phyloP scores from a whole-genome alignment of 2,329 filamentous ascomycete genomes.

The Nothophaeocryptopus gaeumannii region DNA sequence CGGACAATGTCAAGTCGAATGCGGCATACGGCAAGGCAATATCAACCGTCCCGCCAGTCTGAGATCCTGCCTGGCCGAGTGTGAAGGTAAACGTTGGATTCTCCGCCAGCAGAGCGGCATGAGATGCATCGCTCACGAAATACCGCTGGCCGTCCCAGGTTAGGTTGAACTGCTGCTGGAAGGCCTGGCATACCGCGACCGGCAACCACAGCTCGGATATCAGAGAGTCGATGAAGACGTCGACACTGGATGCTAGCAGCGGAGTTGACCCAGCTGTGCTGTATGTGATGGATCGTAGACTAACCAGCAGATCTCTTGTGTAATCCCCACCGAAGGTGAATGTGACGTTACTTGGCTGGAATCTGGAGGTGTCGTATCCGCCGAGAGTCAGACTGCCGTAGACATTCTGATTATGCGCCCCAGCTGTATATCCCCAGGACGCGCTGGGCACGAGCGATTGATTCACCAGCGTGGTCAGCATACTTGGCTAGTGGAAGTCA shows the following conservation, averaged over 20 bases:
- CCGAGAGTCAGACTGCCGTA: constrained; percentile 35
- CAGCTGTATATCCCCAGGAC: constrained; percentile 44
- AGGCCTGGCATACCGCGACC: constrained; percentile 32
- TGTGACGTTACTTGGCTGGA: constrained; percentile 30
- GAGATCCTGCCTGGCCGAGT: constrained; percentile 20
- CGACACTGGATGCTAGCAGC: neutral
- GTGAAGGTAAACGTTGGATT: constrained; percentile 38
- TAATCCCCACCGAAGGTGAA: constrained; percentile 26
- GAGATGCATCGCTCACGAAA: constrained; percentile 36
- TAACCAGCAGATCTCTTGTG: constrained; percentile 24
- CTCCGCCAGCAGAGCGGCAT: constrained; percentile 33
- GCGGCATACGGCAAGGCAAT: constrained; percentile 41
- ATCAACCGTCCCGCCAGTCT: constrained; percentile 16
- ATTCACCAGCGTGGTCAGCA: constrained; percentile 34
- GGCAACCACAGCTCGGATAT: constrained; percentile 44
- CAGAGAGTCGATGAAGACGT: constrained; percentile 36
- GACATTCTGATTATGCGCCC: constrained; percentile 30
- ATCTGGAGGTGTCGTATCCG: constrained; percentile 39
- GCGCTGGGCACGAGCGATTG: constrained; percentile 35
- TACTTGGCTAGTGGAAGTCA: constrained; percentile 18
- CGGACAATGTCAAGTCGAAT: constrained; percentile 34
- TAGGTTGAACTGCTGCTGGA: constrained; percentile 40
- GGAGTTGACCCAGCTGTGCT: neutral
- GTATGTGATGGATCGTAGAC: constrained; percentile 17
- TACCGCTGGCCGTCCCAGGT: constrained; percentile 39